These are phyloP conservation scores for Gynandropsis gynandra DNA, from an alignment of 345 rosid species.

Conservation along the genomic window DNA sequence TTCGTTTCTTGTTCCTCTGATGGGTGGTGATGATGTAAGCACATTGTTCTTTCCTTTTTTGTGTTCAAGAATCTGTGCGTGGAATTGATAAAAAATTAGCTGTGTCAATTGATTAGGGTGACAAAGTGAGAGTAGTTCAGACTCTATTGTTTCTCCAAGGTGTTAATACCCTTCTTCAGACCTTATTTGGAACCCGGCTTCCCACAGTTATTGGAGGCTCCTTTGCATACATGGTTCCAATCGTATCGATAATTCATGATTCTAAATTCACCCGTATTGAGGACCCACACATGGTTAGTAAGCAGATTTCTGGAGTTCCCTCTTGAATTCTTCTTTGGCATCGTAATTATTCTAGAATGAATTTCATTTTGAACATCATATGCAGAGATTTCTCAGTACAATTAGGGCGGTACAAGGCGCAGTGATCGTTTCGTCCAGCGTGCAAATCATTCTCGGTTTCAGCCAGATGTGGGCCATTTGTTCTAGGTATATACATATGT, in stretches of 20 bases:
- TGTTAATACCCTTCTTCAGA: conserved; percentile 81
- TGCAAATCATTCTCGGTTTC: conserved; percentile 88
- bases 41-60: background rate
- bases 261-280: conserved; percentile 60
- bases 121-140: conserved; percentile 93
- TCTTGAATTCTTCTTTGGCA: background rate
- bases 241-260: conserved; percentile 82
- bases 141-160: conserved; percentile 90
- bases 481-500: conserved; percentile 55
- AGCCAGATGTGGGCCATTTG: conserved; percentile 96
- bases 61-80: background rate
- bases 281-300: conserved; percentile 70
- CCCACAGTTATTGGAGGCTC: conserved; percentile 97
- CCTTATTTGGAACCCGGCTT: conserved; percentile 84
- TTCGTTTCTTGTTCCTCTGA: conserved; percentile 88
- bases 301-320: background rate
- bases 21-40: conserved; percentile 92
- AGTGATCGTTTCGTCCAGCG: conserved; percentile 84
- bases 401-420: conserved; percentile 99
- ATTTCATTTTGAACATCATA: background rate
- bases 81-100: conserved; percentile 10
- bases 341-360: background rate
- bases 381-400: conserved; percentile 74
- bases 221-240: conserved; percentile 95
- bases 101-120: conserved; percentile 50